Evolutionary conservation across 805 yeast genomes (phyloP), one percentile per base, ranked within the genome.

Genomic region (Vanderwaltozyma tropicalis): DNA sequence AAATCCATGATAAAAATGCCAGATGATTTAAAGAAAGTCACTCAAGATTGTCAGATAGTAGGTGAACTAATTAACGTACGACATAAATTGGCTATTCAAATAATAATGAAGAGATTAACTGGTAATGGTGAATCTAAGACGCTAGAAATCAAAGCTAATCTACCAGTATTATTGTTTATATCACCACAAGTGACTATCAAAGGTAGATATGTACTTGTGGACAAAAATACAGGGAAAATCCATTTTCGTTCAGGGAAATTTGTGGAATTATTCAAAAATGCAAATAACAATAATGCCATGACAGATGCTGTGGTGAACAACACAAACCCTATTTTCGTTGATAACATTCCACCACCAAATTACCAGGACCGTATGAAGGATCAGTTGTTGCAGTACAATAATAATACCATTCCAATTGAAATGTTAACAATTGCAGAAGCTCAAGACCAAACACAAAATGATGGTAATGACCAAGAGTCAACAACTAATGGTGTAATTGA

Each of bases 71-170:
- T 85, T 44, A 80, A 82, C 52, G 86, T 88, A 19, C 69, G 88
- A 37, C 96, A 89, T 64, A 85, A 84, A 62, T 59, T 89, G 40
- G 76, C 80, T 47, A 75, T 88, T 44, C 78, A 73, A 16, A 74
- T 88, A 35, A 75, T 78, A 6, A 66, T 88, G 46, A 61, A 73
- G 28, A 38, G 47, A 17, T 13, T 33, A 9, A 34, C 31, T 7
- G 38, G 33, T 19, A 41, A 17, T 20, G 32, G 31, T 5, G 32
- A 35, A 30, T 88, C 88, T 5, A 92, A 83, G 52, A 76, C 76
- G 3, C 80, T 94, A 9, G 96, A 88, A 59, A 67, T 89, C 38
- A 68, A 95, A 20, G 95, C 95, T 0, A 79, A 89, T 5, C 62
- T 89, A 34, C 96, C 97, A 0, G 69, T 88, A 4, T 69, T 68